Percentiles rank a stretch among this genome's conserved stretches.
Conservation (phyloP, 352 stramenopile genomes). For the Globisporangium acanthophoron region DNA sequence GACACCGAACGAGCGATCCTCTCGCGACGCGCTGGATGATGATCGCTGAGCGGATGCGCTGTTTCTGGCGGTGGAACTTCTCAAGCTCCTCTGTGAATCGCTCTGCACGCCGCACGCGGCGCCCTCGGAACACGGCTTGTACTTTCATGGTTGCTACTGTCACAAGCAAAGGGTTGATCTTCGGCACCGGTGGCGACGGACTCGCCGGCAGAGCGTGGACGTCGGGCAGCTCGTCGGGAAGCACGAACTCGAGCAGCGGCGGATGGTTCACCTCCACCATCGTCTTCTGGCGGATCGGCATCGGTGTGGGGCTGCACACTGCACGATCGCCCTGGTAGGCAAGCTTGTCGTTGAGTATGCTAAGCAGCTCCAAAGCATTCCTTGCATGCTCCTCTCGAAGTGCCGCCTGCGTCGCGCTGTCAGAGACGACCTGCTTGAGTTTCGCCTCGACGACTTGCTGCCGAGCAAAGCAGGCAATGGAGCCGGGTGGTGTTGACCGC, state of each 20-base stretch:
- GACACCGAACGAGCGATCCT: slow-evolving; percentile 4
- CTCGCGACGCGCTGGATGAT: slow-evolving; percentile 21
- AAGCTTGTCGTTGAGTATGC: slow-evolving; percentile 45
- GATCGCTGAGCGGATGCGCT: slow-evolving; percentile 21
- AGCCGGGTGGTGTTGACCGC: neutral
- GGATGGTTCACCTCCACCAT: neutral
- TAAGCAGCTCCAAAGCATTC: slow-evolving; percentile 49
- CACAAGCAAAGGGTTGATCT: slow-evolving; percentile 16
- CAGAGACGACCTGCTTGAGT: slow-evolving; percentile 26
- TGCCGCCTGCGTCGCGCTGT: slow-evolving; percentile 30
- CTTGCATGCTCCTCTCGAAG: slow-evolving; percentile 39
- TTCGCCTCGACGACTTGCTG: slow-evolving; percentile 51
- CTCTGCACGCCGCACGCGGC: slow-evolving; percentile 19
- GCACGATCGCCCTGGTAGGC: slow-evolving; percentile 7
- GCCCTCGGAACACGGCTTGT: slow-evolving; percentile 30
- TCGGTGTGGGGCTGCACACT: neutral
- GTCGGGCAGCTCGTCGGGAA: neutral
- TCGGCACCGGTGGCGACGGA: neutral
- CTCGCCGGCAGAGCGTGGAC: neutral
- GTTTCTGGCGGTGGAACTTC: slow-evolving; percentile 22
- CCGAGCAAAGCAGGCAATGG: neutral
- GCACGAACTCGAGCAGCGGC: neutral
- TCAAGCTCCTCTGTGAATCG: slow-evolving; percentile 26
- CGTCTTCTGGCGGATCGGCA: slow-evolving; percentile 3
- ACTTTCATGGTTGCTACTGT: slow-evolving; percentile 23